Percentiles rank a stretch among this genome's conserved stretches.
Conservation (phyloP, 345 rosid genomes). For the Heritiera littoralis region DNA sequence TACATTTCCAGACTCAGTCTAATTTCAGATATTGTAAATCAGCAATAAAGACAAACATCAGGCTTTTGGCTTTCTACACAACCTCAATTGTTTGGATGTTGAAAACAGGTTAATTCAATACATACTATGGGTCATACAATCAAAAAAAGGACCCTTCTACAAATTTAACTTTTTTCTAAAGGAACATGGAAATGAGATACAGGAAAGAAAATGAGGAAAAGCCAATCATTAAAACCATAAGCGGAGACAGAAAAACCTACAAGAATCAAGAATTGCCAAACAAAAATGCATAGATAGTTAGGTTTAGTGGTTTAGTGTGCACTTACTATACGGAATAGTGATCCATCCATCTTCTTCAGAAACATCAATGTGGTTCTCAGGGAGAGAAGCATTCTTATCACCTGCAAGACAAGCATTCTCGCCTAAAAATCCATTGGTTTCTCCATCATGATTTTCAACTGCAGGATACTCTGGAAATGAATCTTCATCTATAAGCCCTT, state of each 20-base stretch:
- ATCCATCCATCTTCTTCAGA: constrained; percentile 93
- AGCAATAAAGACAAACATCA: not conserved
- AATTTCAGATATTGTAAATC: not conserved
- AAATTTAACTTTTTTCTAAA: not conserved
- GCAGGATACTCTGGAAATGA: constrained; percentile 50
- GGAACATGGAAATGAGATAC: not conserved
- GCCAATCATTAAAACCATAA: not conserved
- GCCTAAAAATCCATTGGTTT: constrained; percentile 36
- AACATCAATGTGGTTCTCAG: constrained; percentile 69
- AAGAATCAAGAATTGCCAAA: not conserved
- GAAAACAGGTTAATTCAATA: not conserved
- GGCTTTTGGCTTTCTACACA: not conserved
- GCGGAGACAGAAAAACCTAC: not conserved
- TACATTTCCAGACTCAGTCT: not conserved
- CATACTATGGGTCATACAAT: not conserved
- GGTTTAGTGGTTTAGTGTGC: constrained; percentile 18
- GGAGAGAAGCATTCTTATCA: constrained; percentile 32
- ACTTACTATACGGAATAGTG: constrained; percentile 90
- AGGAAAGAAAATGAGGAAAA: not conserved
- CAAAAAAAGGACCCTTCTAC: not conserved
- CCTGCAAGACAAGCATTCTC: constrained; percentile 34
- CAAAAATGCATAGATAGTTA: not conserved
- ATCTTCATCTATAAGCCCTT: constrained; percentile 71
- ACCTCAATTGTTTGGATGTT: not conserved
- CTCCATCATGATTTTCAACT: constrained; percentile 41